These are phyloP conservation scores for Neonectria sp. DNA, from an alignment of 2,329 filamentous ascomycete genomes.

Conservation along the genomic window DNA sequence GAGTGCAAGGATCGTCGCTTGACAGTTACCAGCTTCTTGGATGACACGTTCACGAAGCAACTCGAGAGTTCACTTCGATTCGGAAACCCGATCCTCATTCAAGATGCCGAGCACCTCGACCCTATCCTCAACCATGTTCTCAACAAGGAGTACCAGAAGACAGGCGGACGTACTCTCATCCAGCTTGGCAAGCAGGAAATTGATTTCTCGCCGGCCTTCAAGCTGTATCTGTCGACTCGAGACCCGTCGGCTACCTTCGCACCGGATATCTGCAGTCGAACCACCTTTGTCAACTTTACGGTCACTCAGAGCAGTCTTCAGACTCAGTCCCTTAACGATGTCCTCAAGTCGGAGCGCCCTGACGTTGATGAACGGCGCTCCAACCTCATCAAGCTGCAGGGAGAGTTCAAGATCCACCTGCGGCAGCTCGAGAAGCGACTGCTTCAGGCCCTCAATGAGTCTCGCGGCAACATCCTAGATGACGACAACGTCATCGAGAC, in stretches of 20 bases:
- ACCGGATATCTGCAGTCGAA: conserved; percentile 97
- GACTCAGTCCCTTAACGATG: conserved; percentile 97
- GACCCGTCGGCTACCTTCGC: conserved; percentile 97
- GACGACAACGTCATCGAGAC: conserved; percentile 99
- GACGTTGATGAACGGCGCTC: conserved; percentile 97
- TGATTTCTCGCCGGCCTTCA: conserved; percentile 97
- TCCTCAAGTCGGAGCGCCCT: conserved; percentile 96
- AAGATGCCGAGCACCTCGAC: conserved; percentile 97
- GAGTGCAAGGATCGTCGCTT: conserved; percentile 94
- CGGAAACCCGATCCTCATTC: conserved; percentile 97
- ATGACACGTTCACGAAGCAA: conserved; percentile 98
- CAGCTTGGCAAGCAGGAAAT: conserved; percentile 99
- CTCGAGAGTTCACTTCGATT: conserved; percentile 97
- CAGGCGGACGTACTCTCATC: conserved; percentile 96
- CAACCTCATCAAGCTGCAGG: conserved; percentile 98
- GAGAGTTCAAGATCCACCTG: conserved; percentile 98
- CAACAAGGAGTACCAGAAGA: conserved; percentile 99
- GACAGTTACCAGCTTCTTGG: conserved; percentile 97
- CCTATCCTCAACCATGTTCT: conserved; percentile 98
- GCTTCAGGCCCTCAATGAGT: conserved; percentile 96
- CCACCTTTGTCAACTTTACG: conserved; percentile 99
- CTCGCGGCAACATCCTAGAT: conserved; percentile 96
- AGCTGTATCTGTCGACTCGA: conserved; percentile 92
- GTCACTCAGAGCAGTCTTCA: conserved; percentile 99
- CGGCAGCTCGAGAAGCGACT: conserved; percentile 95